Evolutionary conservation across 148 eudicot species (phyloP), one percentile per base, ranked within the genome.

Genomic region (Silene conica): DNA sequence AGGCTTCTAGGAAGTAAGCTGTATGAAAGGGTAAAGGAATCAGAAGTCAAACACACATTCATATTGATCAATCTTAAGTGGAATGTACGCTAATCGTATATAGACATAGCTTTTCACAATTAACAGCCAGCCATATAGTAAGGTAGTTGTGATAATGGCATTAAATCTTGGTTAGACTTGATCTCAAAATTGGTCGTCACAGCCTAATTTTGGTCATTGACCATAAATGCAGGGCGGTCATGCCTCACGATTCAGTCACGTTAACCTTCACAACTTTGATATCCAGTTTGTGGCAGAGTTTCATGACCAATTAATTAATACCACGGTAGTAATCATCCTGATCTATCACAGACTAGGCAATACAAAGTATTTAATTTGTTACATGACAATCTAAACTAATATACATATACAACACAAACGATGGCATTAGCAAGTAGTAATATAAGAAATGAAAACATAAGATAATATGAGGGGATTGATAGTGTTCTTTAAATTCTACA

Each of bases 1-100:
- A 92, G 2, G 92, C 97, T 78, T 89, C 97, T 21, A 86, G 67
- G 73, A 92, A 92, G 76, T 92, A 92, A 62, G 94, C 97, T 92
- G 90, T 20, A 76, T 71, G 61, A 16, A 25, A 12, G 28, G 19
- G 57, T 25, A 75, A 62, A 60, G 11, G 18, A 59, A 22, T 59
- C 23, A 22, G 63, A 59, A 6, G 26, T 21, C 63, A 11, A 59
- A 59, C 23, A 20, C 13, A 59, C 63, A 8, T 8, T 14, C 25
- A 21, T 20, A 50, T 13, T 50, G 16, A 50, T 3, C 14, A 9
- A 50, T 50, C 21, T 19, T 59, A 20, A 21, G 19, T 2, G 63
- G 63, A 19, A 59, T 7, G 14, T 20, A 4, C 26, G 4, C 21
- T 10, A 59, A 23, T 21, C 11, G 4, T 21, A 23, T 9, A 59